Evolutionary conservation across 495 filamentous ascomycete species (phyloP).

Genomic region (Hypoxylon trugodes): DNA sequence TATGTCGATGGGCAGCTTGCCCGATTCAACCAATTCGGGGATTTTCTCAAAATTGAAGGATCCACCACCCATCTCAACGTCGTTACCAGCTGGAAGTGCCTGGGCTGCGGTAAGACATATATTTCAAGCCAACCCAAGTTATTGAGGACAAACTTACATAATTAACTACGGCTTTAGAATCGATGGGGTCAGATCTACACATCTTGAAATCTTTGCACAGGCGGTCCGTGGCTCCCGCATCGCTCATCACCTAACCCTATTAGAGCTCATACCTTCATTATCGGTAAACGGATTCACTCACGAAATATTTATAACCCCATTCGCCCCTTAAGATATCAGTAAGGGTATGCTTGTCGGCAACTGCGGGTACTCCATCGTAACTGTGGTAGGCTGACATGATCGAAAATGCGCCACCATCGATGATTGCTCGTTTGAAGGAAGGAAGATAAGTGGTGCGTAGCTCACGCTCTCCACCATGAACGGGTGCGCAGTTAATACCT

Average conservation of each 20-base stretch:
- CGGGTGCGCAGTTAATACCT: slow-evolving; percentile 72
- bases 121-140: background rate
- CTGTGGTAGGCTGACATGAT: slow-evolving; percentile 76
- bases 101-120: slow-evolving; percentile 4
- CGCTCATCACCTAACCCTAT: slow-evolving; percentile 48
- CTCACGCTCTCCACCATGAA: slow-evolving; percentile 73
- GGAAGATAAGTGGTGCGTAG: slow-evolving; percentile 73
- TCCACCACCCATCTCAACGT: slow-evolving; percentile 80
- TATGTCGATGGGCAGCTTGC: slow-evolving; percentile 61
- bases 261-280: background rate
- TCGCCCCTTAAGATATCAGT: slow-evolving; percentile 72
- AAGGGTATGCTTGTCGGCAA: slow-evolving; percentile 67
- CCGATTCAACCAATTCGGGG: slow-evolving; percentile 66
- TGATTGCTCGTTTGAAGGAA: slow-evolving; percentile 70
- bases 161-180: slow-evolving; percentile 62
- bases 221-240: slow-evolving; percentile 73
- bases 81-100: slow-evolving; percentile 71
- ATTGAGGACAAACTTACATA: slow-evolving; percentile 21
- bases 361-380: slow-evolving; percentile 72
- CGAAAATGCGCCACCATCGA: slow-evolving; percentile 70
- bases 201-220: slow-evolving; percentile 69
- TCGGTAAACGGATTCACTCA: slow-evolving; percentile 44
- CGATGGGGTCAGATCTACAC: slow-evolving; percentile 64
- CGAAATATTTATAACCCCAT: slow-evolving; percentile 74
- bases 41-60: slow-evolving; percentile 74